Evolutionary conservation across 2,329 filamentous ascomycete genomes (phyloP).

Genomic region (Lasiodiplodia gonubiensis): DNA sequence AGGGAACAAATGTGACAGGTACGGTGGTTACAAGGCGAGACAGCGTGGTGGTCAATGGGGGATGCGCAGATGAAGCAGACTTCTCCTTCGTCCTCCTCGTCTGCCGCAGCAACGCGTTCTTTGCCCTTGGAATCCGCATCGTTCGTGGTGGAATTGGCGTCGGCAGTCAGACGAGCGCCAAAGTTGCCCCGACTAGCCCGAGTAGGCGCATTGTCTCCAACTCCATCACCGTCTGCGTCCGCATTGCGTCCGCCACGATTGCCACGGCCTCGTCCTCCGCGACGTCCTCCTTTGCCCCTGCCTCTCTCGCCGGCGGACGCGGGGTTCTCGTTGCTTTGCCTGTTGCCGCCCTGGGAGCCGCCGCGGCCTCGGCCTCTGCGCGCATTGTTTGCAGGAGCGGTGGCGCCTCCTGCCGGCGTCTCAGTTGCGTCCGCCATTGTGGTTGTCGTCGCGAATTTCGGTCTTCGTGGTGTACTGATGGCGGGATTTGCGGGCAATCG

Average conservation of each 20-base stretch:
- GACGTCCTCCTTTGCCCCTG: slow-evolving; percentile 20
- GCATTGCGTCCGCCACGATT: slow-evolving; percentile 20
- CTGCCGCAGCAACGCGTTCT: background rate
- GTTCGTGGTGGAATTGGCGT: background rate
- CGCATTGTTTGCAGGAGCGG: background rate
- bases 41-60: slow-evolving; percentile 81
- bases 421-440: slow-evolving; percentile 18
- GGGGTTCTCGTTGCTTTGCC: slow-evolving; percentile 4
- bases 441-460: background rate
- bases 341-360: slow-evolving; percentile 14
- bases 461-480: background rate
- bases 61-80: slow-evolving; percentile 99
- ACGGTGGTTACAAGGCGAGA: slow-evolving; percentile 93
- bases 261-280: slow-evolving; percentile 28
- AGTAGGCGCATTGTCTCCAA: background rate
- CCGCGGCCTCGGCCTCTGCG: slow-evolving; percentile 24
- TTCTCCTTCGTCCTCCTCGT: slow-evolving; percentile 66
- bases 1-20: slow-evolving; percentile 97
- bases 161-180: slow-evolving; percentile 13
- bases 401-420: background rate
- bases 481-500: slow-evolving; percentile 18
- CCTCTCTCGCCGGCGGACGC: slow-evolving; percentile 9
- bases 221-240: background rate
- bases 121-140: slow-evolving; percentile 9
- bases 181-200: slow-evolving; percentile 13